Conservation (phyloP, 306 rosid genomes). For the Fragaria iinumae region DNA sequence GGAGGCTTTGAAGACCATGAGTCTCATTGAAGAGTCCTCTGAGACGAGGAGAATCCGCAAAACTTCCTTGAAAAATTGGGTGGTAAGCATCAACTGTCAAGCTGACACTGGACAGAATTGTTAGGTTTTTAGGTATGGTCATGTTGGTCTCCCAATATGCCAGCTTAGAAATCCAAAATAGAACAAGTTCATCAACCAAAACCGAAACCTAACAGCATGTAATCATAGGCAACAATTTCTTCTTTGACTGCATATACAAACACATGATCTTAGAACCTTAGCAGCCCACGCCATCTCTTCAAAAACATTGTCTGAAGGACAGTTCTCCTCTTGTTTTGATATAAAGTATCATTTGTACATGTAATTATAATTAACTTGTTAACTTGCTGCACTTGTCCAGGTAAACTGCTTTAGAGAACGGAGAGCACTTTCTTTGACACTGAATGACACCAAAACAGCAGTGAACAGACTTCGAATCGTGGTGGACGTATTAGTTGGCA, state of each 20-base stretch:
- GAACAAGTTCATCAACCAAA: not conserved
- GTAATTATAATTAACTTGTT: not conserved
- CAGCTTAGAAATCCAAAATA: not conserved
- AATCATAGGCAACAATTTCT: not conserved
- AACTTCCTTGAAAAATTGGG: constrained; percentile 80
- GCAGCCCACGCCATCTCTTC: not conserved
- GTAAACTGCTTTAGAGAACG: constrained; percentile 90
- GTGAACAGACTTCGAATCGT: constrained; percentile 77
- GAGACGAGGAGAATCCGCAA: constrained; percentile 59
- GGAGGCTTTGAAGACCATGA: constrained; percentile 59
- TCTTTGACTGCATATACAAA: not conserved
- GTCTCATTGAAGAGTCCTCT: constrained; percentile 79
- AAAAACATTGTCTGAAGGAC: not conserved
- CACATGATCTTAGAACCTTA: not conserved
- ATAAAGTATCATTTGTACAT: not conserved
- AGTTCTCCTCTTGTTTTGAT: not conserved
- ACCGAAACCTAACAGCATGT: not conserved
- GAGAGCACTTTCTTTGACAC: constrained; percentile 85
- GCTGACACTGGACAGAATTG: not conserved
- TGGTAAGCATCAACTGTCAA: constrained; percentile 53
- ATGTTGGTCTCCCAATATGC: not conserved
- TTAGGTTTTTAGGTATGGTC: not conserved
- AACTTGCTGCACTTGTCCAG: constrained; percentile 34
- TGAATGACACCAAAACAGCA: constrained; percentile 94
- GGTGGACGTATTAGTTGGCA: constrained; percentile 60